Base-by-base conservation (phyloP, 164 flowering plant genomes). In the Tetrastigma voinierianum region DNA sequence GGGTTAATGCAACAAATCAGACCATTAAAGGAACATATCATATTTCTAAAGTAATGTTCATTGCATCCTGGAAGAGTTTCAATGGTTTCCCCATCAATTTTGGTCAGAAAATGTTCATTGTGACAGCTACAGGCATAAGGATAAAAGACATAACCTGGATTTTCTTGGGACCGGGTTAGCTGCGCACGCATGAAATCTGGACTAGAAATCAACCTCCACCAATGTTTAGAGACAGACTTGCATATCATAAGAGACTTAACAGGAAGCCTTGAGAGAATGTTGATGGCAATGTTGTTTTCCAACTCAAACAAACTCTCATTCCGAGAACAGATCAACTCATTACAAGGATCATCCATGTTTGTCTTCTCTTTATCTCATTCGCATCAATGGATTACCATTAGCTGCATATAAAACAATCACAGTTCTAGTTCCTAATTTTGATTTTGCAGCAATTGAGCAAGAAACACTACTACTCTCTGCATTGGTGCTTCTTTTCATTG, bases 21-120 rank as follows among this genome's bases (percentile, higher is more conserved):
- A 40, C 74, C 74, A 47, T 71, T 61, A 16, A 52, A 52, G 3
- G 69, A 66, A 61, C 64, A 59, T 9, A 59, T 59, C 45, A 60
- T 66, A n/a, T n/a, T n/a, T 20, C 47, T 24, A 58, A 59, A 51
- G 23, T 3, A 6, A 1, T 44, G 20, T 11, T 10, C 12, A 43
- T 70, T 18, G 6, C 24, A 16, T 9, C 19, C 54, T 1, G 63
- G n/a, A n/a, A n/a, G n/a, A n/a, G n/a, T n/a, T 10, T n/a, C n/a
- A n/a, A n/a, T n/a, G n/a, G n/a, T n/a, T n/a, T n/a, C n/a, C n/a
- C n/a, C n/a, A n/a, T n/a, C n/a, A n/a, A n/a, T n/a, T n/a, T n/a
- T n/a, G n/a, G n/a, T n/a, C n/a, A n/a, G n/a, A n/a, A n/a, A n/a
- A 8, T 64, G 8, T 19, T 13, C 45, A 32, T 2, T 54, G 19